Conservation (phyloP, 2,329 filamentous ascomycete species). For the Calonectria pseudoturangicola region DNA sequence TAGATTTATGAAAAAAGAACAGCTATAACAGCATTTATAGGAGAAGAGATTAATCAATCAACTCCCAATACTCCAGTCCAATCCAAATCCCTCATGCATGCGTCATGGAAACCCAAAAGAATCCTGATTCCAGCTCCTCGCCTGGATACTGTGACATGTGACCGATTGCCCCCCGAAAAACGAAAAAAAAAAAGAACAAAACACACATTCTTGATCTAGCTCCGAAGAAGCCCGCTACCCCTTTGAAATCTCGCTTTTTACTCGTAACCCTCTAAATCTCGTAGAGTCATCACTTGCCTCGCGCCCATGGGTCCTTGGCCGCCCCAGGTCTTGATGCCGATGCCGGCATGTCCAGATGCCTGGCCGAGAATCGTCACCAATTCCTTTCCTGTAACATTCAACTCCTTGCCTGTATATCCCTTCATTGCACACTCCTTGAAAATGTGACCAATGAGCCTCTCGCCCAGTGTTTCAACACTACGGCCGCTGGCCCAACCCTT, state of each 20-base stretch:
- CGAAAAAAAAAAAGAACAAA: conserved; percentile 18
- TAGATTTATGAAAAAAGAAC: conserved; percentile 6
- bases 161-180: conserved; percentile 32
- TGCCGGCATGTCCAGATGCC: conserved; percentile 53
- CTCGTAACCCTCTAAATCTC: conserved; percentile 56
- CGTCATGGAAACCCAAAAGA: conserved; percentile 43
- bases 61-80: not conserved
- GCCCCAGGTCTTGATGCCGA: conserved; percentile 50
- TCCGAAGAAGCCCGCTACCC: conserved; percentile 25
- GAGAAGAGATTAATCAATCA: not conserved
- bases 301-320: conserved; percentile 56
- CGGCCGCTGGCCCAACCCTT: conserved; percentile 77
- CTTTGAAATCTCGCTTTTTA: conserved; percentile 39
- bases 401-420: conserved; percentile 54
- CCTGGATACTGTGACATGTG: conserved; percentile 20
- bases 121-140: conserved; percentile 32
- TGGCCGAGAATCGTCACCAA: conserved; percentile 55
- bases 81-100: conserved; percentile 14
- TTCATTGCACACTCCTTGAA: conserved; percentile 60
- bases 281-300: conserved; percentile 58
- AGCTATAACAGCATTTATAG: not conserved
- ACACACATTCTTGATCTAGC: conserved; percentile 25
- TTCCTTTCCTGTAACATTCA: conserved; percentile 55
- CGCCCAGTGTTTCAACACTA: conserved; percentile 74
- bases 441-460: conserved; percentile 68